phyloP scores from a whole-genome alignment of 2,329 filamentous ascomycete species.

The Exophiala aquamarina region DNA sequence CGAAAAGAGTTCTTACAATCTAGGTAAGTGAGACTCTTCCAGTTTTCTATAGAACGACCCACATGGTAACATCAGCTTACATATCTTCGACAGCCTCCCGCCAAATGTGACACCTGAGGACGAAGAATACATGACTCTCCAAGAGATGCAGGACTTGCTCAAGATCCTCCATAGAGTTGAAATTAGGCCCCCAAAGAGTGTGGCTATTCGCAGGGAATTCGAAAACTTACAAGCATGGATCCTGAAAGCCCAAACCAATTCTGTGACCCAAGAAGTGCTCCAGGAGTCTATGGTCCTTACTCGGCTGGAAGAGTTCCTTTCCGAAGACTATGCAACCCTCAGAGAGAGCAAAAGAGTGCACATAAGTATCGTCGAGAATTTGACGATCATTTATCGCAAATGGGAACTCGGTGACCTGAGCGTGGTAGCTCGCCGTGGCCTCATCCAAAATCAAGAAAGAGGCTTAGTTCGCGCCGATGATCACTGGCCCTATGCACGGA shows the following conservation, averaged over 20 bases:
- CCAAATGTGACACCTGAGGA: slow-evolving; percentile 1
- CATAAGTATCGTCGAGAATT: slow-evolving; percentile 19
- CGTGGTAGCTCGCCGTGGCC: slow-evolving; percentile 16
- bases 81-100: slow-evolving; percentile 2
- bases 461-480: slow-evolving; percentile 1
- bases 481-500: slow-evolving; percentile 6
- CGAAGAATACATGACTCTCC: slow-evolving; percentile 7
- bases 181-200: background rate
- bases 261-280: slow-evolving; percentile 10
- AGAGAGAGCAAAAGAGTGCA: slow-evolving; percentile 9
- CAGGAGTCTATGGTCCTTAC: slow-evolving; percentile 7
- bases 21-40: no score
- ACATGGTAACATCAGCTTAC: no score
- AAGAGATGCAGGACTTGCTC: slow-evolving; percentile 3
- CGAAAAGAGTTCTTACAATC: no score
- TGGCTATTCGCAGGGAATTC: slow-evolving; percentile 2
- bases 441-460: background rate
- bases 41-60: no score
- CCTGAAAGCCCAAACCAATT: slow-evolving; percentile 12
- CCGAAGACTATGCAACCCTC: slow-evolving; percentile 1
- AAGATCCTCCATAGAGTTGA: slow-evolving; percentile 9
- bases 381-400: slow-evolving; percentile 18
- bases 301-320: slow-evolving; percentile 15
- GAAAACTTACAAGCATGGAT: slow-evolving; percentile 11
- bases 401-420: slow-evolving; percentile 22